Evolutionary conservation across 2,329 filamentous ascomycete species (phyloP).

Genomic region (Fusarium nygamai): DNA sequence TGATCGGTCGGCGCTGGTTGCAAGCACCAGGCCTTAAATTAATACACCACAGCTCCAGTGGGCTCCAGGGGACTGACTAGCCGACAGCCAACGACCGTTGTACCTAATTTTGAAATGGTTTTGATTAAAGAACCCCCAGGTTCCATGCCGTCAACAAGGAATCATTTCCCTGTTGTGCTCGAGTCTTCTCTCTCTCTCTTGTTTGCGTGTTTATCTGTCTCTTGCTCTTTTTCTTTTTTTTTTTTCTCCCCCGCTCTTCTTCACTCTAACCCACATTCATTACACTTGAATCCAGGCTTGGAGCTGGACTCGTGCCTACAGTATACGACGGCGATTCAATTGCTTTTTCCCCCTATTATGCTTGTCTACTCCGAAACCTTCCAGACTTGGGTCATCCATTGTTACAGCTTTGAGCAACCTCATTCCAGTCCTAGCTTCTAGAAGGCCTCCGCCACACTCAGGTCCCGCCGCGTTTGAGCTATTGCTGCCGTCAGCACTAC

Average conservation of each 20-base stretch:
- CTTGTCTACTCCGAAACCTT: not conserved
- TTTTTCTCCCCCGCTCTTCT: not conserved
- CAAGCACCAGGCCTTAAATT: constrained; percentile 40
- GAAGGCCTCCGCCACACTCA: constrained; percentile 20
- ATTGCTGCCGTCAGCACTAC: constrained; percentile 32
- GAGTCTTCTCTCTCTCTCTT: not conserved
- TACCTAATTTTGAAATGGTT: constrained; percentile 26
- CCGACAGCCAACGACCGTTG: constrained; percentile 27
- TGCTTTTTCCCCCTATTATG: not conserved
- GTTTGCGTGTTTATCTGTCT: constrained; percentile 2
- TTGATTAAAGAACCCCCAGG: constrained; percentile 32
- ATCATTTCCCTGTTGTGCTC: constrained; percentile 21
- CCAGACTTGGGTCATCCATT: constrained; percentile 1
- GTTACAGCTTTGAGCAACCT: not conserved
- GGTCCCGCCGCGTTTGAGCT: constrained; percentile 6
- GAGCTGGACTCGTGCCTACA: constrained; percentile 36
- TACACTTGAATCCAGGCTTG: constrained; percentile 23
- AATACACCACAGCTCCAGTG: constrained; percentile 22
- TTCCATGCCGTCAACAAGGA: constrained; percentile 30
- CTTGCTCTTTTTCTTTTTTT: not conserved
- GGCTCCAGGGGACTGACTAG: constrained; percentile 14
- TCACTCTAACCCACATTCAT: constrained; percentile 17
- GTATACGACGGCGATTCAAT: constrained; percentile 18
- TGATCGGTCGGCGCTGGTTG: constrained; percentile 33
- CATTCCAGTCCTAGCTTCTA: constrained; percentile 11